A percentile compares a stretch with the other conserved stretches of the same genome.
These are phyloP conservation scores for Candida tetrigidarum DNA, from an alignment of 1,139 yeast species.

Conservation along the genomic window DNA sequence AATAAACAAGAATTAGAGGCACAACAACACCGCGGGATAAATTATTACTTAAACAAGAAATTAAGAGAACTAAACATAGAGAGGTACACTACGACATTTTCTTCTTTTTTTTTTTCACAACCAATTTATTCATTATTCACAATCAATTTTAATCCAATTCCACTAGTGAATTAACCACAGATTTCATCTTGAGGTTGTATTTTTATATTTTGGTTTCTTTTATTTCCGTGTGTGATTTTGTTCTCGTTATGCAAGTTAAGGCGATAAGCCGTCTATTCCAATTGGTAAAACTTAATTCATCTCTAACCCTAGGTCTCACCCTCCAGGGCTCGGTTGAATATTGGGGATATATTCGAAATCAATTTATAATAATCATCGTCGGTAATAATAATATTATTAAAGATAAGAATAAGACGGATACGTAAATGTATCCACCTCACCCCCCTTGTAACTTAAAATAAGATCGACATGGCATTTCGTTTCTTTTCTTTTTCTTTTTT, in stretches of 20 bases:
- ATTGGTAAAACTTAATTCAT: too few relatives aligned
- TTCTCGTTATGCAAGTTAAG: constrained; percentile 3
- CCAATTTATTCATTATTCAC: too few relatives aligned
- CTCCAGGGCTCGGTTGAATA: not conserved
- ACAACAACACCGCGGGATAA: not conserved
- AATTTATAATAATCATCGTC: not conserved
- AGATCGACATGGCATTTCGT: too few relatives aligned
- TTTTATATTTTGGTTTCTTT: too few relatives aligned
- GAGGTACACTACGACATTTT: constrained; percentile 1
- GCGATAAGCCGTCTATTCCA: not conserved
- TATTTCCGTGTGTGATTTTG: too few relatives aligned
- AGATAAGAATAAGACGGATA: too few relatives aligned
- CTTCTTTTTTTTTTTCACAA: too few relatives aligned
- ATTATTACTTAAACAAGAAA: constrained; percentile 4
- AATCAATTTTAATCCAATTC: not conserved
- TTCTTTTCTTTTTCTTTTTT: too few relatives aligned
- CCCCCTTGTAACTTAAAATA: not conserved
- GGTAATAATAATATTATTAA: not conserved
- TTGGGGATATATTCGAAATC: not conserved
- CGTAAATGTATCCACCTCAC: not conserved
- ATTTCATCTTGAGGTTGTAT: constrained; percentile 3
- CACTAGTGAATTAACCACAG: not conserved
- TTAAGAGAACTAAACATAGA: not conserved
- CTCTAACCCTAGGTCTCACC: not conserved
- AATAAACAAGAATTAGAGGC: too few relatives aligned